Evolutionary conservation across 805 yeast species (phyloP).

Genomic region (Sugiyamaella qingdaonensis): DNA sequence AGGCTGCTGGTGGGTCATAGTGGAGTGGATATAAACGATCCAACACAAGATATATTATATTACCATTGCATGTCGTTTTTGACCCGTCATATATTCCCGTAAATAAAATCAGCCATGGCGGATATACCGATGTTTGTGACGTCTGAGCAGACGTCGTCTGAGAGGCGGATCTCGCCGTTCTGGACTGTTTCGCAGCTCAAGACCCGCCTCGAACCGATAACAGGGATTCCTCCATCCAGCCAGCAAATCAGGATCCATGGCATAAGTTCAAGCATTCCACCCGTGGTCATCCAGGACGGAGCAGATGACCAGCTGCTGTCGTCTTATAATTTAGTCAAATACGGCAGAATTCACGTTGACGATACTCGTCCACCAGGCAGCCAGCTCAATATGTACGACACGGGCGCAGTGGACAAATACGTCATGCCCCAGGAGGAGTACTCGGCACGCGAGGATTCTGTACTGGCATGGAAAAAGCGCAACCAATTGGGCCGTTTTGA

Average conservation of each 20-base stretch:
- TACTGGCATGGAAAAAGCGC: constrained; percentile 69
- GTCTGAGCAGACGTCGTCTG: constrained; percentile 64
- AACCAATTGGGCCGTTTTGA: constrained; percentile 70
- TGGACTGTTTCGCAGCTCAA: constrained; percentile 58
- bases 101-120: constrained; percentile 1
- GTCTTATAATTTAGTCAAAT: constrained; percentile 28
- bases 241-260: constrained; percentile 39
- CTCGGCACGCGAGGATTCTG: constrained; percentile 55
- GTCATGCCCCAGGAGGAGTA: constrained; percentile 60
- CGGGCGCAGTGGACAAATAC: constrained; percentile 37
- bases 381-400: constrained; percentile 31
- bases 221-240: constrained; percentile 62
- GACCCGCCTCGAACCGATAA: constrained; percentile 56
- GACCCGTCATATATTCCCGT: neutral
- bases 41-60: too few relatives aligned
- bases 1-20: neutral
- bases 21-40: too few relatives aligned
- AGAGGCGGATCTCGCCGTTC: constrained; percentile 56
- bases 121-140: constrained; percentile 56
- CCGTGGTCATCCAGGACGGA: constrained; percentile 2
- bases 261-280: constrained; percentile 15
- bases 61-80: neutral
- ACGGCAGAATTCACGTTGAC: constrained; percentile 47
- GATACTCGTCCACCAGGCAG: constrained; percentile 32
- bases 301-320: constrained; percentile 25